phyloP scores from a whole-genome alignment of 2,329 filamentous ascomycete genomes.

The Pseudogymnoascus sp. region DNA sequence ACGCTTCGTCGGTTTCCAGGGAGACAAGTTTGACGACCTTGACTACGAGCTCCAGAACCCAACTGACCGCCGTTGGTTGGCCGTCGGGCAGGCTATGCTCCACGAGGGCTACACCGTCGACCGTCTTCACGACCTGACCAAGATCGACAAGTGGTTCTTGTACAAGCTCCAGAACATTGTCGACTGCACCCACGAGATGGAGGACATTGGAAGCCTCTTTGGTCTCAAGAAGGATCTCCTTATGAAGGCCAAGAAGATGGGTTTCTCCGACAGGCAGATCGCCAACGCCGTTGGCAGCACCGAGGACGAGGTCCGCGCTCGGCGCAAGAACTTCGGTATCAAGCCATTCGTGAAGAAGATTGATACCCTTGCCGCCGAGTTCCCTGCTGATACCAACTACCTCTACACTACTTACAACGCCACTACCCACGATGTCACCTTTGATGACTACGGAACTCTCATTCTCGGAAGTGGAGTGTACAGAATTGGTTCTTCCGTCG shows the following conservation, averaged over 20 bases:
- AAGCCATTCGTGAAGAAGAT: constrained; percentile 97
- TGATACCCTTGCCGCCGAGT: constrained; percentile 93
- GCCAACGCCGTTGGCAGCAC: constrained; percentile 74
- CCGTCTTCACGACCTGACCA: constrained; percentile 82
- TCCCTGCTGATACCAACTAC: constrained; percentile 91
- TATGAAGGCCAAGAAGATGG: constrained; percentile 89
- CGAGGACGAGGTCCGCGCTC: constrained; percentile 82
- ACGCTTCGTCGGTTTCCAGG: constrained; percentile 85
- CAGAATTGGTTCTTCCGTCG: constrained; percentile 92
- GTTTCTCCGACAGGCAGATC: constrained; percentile 96
- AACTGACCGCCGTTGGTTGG: constrained; percentile 93
- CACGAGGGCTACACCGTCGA: constrained; percentile 95
- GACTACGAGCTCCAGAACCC: constrained; percentile 87
- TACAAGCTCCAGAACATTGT: constrained; percentile 98
- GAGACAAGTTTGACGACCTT: constrained; percentile 86
- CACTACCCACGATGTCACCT: constrained; percentile 82
- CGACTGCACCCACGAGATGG: constrained; percentile 76
- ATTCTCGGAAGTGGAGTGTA: constrained; percentile 94
- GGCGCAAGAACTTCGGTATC: constrained; percentile 78
- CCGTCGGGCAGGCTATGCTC: constrained; percentile 94
- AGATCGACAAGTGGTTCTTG: constrained; percentile 99
- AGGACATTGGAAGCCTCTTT: constrained; percentile 73
- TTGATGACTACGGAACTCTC: constrained; percentile 83
- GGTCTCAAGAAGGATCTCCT: constrained; percentile 83
- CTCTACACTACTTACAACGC: constrained; percentile 98